Evolutionary conservation across 306 rosid genomes (phyloP).

Genomic region (Castanea mollissima): DNA sequence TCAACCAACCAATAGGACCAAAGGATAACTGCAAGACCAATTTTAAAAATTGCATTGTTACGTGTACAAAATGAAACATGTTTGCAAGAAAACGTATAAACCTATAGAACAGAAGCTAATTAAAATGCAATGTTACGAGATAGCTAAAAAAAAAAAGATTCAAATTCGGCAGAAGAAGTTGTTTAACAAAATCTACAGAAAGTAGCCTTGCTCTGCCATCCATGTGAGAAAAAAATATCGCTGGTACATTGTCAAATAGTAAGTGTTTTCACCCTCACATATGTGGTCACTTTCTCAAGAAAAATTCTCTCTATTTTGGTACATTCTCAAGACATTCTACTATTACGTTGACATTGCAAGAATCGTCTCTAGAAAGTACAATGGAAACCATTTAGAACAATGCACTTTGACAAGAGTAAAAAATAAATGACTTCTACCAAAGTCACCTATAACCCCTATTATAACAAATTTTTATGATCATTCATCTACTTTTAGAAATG

Average conservation of each 20-base stretch:
- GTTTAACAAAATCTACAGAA: background rate
- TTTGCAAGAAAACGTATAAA: background rate
- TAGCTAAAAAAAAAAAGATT: background rate
- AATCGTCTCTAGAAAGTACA: background rate
- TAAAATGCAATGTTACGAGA: background rate
- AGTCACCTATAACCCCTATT: background rate
- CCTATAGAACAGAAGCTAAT: background rate
- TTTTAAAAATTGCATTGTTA: conserved; percentile 7
- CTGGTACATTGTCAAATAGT: background rate
- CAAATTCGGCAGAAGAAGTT: background rate
- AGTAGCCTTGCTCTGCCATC: background rate
- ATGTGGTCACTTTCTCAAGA: background rate
- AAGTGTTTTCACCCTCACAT: background rate
- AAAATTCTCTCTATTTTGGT: background rate
- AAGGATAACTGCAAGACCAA: conserved; percentile 70
- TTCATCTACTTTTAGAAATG: background rate
- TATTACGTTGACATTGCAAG: background rate
- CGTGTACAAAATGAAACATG: background rate
- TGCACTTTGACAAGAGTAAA: background rate
- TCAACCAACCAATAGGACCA: conserved; percentile 98
- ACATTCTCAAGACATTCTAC: background rate
- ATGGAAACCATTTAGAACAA: background rate
- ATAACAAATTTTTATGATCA: background rate
- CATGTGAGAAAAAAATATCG: background rate
- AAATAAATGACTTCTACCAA: background rate